Evolutionary conservation across 2,329 filamentous ascomycete species (phyloP).

Genomic region (Pseudogymnoascus sp.): DNA sequence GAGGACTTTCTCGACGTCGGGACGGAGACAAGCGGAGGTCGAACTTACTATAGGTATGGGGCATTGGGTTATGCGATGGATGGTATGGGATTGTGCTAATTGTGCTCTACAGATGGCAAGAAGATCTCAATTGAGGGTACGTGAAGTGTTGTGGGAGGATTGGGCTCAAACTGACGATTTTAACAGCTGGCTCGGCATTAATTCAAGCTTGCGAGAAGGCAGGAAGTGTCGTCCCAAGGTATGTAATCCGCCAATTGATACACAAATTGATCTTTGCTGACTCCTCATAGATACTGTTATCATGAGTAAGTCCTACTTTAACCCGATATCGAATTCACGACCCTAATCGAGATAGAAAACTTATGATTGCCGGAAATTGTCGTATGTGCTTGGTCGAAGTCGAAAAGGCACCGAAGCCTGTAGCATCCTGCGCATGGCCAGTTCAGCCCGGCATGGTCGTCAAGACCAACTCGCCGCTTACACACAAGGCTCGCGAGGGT

Average conservation of each 20-base stretch:
- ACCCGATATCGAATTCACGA: constrained; percentile 24
- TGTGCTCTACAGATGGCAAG: constrained; percentile 68
- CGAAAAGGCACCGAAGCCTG: constrained; percentile 90
- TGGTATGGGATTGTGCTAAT: constrained; percentile 23
- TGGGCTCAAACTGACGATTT: constrained; percentile 31
- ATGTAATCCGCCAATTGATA: constrained; percentile 27
- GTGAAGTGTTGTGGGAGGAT: constrained; percentile 17
- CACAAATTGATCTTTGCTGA: constrained; percentile 18
- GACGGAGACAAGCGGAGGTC: constrained; percentile 78
- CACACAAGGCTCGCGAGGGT: constrained; percentile 96
- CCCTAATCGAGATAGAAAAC: constrained; percentile 55
- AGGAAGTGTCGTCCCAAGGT: constrained; percentile 81
- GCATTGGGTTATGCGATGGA: constrained; percentile 23
- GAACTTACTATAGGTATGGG: constrained; percentile 87
- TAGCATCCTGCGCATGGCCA: constrained; percentile 97
- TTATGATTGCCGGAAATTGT: constrained; percentile 98
- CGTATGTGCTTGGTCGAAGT: constrained; percentile 99
- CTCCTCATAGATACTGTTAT: constrained; percentile 76
- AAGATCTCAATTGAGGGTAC: constrained; percentile 96
- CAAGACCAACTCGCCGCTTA: constrained; percentile 92
- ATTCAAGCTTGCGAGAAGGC: constrained; percentile 99
- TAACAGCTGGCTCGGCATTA: constrained; percentile 81
- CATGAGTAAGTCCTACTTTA: constrained; percentile 66
- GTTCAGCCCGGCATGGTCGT: constrained; percentile 98
- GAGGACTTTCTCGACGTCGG: constrained; percentile 75